Conservation (phyloP, 2,329 filamentous ascomycete species). For the Colletotrichum sublineola region DNA sequence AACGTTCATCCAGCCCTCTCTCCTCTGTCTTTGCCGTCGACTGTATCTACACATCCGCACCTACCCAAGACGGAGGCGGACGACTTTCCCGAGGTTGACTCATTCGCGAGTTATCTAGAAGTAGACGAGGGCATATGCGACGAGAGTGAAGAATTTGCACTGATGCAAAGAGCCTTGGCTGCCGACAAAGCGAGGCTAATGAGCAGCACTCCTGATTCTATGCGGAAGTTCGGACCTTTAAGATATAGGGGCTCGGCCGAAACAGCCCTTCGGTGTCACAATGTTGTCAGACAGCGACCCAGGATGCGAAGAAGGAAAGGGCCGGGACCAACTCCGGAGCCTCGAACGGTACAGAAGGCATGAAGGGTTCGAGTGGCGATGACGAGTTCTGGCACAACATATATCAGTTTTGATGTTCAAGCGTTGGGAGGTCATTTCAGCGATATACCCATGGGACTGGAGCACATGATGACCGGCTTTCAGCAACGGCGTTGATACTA, state of each 20-base stretch:
- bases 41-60: slow-evolving; percentile 3
- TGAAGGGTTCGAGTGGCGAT: background rate
- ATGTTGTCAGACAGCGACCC: slow-evolving; percentile 37
- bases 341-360: slow-evolving; percentile 9
- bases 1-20: slow-evolving; percentile 12
- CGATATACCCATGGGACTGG: slow-evolving; percentile 32
- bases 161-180: slow-evolving; percentile 2
- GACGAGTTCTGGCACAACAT: background rate
- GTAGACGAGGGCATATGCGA: slow-evolving; percentile 39
- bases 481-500: slow-evolving; percentile 30
- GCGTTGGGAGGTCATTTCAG: slow-evolving; percentile 5
- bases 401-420: slow-evolving; percentile 8
- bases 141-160: slow-evolving; percentile 17
- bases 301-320: slow-evolving; percentile 40
- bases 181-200: slow-evolving; percentile 6
- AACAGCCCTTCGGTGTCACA: slow-evolving; percentile 31
- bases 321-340: slow-evolving; percentile 5
- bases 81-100: background rate
- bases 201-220: background rate
- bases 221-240: slow-evolving; percentile 21
- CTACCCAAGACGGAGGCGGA: slow-evolving; percentile 21
- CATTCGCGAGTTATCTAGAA: background rate
- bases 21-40: background rate
- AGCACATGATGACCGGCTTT: slow-evolving; percentile 3
- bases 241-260: slow-evolving; percentile 37